Conservation (phyloP, 2,329 filamentous ascomycete species). For the Colletotrichum sp. region DNA sequence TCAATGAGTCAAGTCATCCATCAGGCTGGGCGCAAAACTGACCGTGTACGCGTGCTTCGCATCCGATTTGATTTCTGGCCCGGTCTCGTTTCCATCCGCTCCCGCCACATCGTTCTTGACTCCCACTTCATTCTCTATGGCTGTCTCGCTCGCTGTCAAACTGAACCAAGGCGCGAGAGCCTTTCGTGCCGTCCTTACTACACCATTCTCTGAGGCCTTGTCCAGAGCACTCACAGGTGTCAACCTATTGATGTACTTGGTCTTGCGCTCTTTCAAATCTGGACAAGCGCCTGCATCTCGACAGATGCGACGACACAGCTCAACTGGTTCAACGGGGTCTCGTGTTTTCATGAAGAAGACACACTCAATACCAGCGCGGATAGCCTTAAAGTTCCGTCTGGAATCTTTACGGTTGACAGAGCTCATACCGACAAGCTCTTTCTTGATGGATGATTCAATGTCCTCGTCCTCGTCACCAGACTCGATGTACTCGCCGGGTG, state of each 20-base stretch:
- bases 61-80: not conserved
- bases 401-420: conserved; percentile 42
- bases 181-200: conserved; percentile 67
- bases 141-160: conserved; percentile 33
- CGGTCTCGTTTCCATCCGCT: not conserved
- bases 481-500: conserved; percentile 34
- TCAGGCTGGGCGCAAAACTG: conserved; percentile 28
- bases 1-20: not conserved
- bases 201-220: conserved; percentile 71
- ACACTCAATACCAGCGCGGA: conserved; percentile 64
- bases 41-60: conserved; percentile 43
- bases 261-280: conserved; percentile 48
- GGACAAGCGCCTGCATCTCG: conserved; percentile 53
- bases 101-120: conserved; percentile 17
- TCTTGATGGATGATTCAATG: conserved; percentile 75
- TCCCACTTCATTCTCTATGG: conserved; percentile 19
- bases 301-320: conserved; percentile 60
- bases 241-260: conserved; percentile 63
- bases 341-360: conserved; percentile 66
- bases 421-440: conserved; percentile 69
- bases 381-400: conserved; percentile 54
- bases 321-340: conserved; percentile 59
- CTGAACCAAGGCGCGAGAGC: conserved; percentile 70
- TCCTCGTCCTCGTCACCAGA: conserved; percentile 57
- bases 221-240: conserved; percentile 58